A percentile compares a stretch with the other conserved stretches of the same genome.
phyloP scores from a whole-genome alignment of 306 rosid species.

The Senna siamea region DNA sequence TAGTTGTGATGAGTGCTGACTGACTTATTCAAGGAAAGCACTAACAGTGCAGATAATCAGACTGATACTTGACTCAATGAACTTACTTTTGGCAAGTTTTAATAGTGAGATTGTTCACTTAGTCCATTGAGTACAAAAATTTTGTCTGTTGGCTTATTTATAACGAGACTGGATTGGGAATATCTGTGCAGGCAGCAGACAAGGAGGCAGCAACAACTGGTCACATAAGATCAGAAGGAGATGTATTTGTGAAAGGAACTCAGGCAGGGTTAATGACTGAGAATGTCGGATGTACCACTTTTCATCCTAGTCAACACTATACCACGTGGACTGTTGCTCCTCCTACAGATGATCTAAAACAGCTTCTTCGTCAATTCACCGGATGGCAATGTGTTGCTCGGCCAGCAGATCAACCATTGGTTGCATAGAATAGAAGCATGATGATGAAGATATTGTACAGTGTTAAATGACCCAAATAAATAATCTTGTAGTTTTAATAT shows the following conservation, averaged over 20 bases:
- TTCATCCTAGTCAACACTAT: slow-evolving; percentile 77
- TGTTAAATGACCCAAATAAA: background rate
- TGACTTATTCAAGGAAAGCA: slow-evolving; percentile 19
- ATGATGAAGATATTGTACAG: slow-evolving; percentile 3
- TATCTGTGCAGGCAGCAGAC: slow-evolving; percentile 74
- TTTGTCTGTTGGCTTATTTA: slow-evolving; percentile 3
- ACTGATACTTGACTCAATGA: background rate
- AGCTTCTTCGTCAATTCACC: slow-evolving; percentile 65
- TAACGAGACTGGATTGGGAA: slow-evolving; percentile 26
- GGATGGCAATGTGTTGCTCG: slow-evolving; percentile 76
- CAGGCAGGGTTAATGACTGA: slow-evolving; percentile 62
- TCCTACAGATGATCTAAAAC: slow-evolving; percentile 70
- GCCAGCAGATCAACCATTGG: slow-evolving; percentile 58
- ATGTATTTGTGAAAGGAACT: slow-evolving; percentile 70
- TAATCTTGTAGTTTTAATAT: no score
- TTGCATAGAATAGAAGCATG: slow-evolving; percentile 28
- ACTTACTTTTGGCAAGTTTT: no score
- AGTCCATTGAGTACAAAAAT: background rate
- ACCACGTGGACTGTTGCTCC: slow-evolving; percentile 63
- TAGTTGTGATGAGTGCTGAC: no score
- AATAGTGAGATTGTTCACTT: no score
- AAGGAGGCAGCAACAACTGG: slow-evolving; percentile 65
- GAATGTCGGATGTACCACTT: slow-evolving; percentile 36
- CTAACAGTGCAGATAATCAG: background rate
- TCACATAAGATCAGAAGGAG: slow-evolving; percentile 80